These are phyloP conservation scores for Zymoseptoria crescenta DNA, from an alignment of 2,329 filamentous ascomycete species.

Conservation along the genomic window DNA sequence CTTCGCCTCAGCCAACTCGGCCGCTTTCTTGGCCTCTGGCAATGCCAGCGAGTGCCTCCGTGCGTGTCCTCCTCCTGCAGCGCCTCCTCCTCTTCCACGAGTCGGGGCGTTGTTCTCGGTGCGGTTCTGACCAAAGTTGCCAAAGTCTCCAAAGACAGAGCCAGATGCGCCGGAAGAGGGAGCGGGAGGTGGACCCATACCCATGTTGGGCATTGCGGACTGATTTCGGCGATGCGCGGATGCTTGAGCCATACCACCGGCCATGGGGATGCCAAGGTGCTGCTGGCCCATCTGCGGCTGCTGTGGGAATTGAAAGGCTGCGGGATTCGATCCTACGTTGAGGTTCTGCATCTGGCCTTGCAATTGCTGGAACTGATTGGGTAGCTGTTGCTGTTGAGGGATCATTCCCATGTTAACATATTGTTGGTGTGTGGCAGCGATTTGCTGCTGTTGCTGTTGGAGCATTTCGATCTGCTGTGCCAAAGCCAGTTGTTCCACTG, in stretches of 20 bases:
- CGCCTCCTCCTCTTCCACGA: constrained; percentile 64
- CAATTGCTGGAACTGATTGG: constrained; percentile 67
- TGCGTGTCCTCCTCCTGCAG: constrained; percentile 70
- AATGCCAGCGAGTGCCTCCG: constrained; percentile 90
- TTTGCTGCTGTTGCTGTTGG: constrained; percentile 96
- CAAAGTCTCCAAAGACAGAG: constrained; percentile 69
- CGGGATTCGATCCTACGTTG: constrained; percentile 47
- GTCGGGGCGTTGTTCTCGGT: constrained; percentile 59
- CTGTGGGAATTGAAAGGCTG: constrained; percentile 79
- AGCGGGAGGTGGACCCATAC: constrained; percentile 69
- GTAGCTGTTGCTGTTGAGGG: constrained; percentile 72
- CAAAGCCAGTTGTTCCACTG: constrained; percentile 95
- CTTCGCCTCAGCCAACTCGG: constrained; percentile 93
- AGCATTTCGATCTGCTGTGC: constrained; percentile 97
- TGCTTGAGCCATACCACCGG: constrained; percentile 62
- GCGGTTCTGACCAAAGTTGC: constrained; percentile 39
- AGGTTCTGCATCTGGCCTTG: constrained; percentile 74
- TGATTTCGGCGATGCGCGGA: constrained; percentile 93
- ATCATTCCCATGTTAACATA: constrained; percentile 98
- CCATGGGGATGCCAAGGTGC: constrained; percentile 62
- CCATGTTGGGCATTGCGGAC: constrained; percentile 88
- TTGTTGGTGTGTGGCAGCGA: constrained; percentile 92
- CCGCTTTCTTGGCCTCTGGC: constrained; percentile 94
- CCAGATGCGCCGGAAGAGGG: constrained; percentile 82
- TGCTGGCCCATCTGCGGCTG: constrained; percentile 53